Base-by-base conservation (phyloP, 1,284 basidiomycete genomes). In the Austropuccinia psidii region DNA sequence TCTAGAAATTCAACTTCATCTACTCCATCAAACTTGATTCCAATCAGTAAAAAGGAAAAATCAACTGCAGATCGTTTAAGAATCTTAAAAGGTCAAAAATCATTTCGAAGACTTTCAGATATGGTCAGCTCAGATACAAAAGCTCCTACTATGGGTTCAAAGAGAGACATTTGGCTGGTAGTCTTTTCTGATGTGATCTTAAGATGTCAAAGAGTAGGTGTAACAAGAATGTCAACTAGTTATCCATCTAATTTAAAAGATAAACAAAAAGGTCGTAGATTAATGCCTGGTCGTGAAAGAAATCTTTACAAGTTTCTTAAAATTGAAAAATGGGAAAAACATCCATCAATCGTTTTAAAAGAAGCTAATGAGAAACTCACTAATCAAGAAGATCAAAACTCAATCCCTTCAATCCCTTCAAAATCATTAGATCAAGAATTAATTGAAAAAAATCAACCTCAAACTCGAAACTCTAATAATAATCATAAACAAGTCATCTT, bases 141-240 rank as follows among this genome's bases (percentile, higher is more conserved):
- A 45, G 47, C 69, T 45, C 80, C 80, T 1, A 60, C 76, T 4
- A 75, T 81, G 76, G 80, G 79, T 4, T 78, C 76, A 68, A 81
- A 81, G 83, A 89, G 89, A 79, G 94, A 98, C 77, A 79, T 93
- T 62, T 98, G 95, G 95, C 84, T 95, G 68, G 90, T 98, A 0
- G 86, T 88, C 15, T 98, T 98, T 83, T 93, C 93, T 70, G 95
- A 98, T 80, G 94, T 98, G 55, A 89, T 93, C 13, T 83, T 98
- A 54, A 86, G 92, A 64, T 98, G 94, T 80, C 91, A 94, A 79
- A 85, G 91, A 66, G 89, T 88, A 1, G 95, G 95, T 11, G 89
- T 89, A 9, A 98, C 95, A 0, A 89, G 88, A 4, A 80, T 97
- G 60, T 93, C 93, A 0, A 82, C 96, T 19, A 55, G 35, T 33